Conservation (phyloP, 1,284 basidiomycete species). For the Coniferiporia sulphurascens region DNA sequence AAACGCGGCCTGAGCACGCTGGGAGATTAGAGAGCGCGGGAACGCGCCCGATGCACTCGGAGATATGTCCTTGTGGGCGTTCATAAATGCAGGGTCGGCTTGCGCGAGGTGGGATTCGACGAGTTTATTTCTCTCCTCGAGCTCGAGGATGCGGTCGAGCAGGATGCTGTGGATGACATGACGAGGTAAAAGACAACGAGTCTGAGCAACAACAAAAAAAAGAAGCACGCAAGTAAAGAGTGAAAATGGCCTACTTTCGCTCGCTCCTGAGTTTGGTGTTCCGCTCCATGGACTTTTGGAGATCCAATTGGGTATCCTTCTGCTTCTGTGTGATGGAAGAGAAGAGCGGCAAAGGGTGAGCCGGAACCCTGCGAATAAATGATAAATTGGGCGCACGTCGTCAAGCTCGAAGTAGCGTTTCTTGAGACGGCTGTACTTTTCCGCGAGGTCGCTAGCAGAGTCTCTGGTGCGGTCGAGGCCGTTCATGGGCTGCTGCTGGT, state of each 20-base stretch:
- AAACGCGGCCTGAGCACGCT: constrained; percentile 34
- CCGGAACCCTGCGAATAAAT: background rate
- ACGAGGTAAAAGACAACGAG: constrained; percentile 5
- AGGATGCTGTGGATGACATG: constrained; percentile 36
- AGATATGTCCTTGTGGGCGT: constrained; percentile 22
- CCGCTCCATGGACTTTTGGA: constrained; percentile 51
- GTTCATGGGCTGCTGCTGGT: constrained; percentile 28
- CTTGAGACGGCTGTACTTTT: constrained; percentile 61
- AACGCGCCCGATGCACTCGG: constrained; percentile 36
- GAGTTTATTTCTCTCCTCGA: constrained; percentile 37
- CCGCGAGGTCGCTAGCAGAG: constrained; percentile 37
- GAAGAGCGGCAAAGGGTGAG: constrained; percentile 17
- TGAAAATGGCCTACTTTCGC: constrained; percentile 42
- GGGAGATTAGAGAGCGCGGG: constrained; percentile 41
- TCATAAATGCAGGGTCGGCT: constrained; percentile 18
- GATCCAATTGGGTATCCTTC: constrained; percentile 49
- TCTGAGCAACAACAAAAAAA: constrained; percentile 1
- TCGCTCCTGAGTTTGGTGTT: constrained; percentile 55
- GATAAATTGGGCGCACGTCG: constrained; percentile 42
- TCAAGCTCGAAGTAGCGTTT: constrained; percentile 60
- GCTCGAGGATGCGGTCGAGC: constrained; percentile 54
- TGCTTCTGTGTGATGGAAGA: constrained; percentile 38
- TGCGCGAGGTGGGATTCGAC: constrained; percentile 24
- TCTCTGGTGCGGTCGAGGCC: constrained; percentile 23
- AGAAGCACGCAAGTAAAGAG: background rate